Evolutionary conservation across 2,329 filamentous ascomycete genomes (phyloP).

Genomic region (Chaetomium sp.): DNA sequence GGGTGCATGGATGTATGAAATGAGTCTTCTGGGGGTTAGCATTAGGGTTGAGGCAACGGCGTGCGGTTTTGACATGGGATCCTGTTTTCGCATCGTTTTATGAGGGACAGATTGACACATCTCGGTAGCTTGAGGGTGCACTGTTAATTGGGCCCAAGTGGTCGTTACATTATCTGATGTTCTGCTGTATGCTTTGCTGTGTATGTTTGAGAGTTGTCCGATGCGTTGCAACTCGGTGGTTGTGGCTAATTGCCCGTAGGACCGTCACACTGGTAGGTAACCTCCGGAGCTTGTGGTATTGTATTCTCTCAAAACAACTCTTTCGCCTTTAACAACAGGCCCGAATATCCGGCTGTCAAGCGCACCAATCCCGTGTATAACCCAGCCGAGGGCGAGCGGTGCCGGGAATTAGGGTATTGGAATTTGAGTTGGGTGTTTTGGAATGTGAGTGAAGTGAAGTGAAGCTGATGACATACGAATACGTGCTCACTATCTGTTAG

Average conservation of each 20-base stretch:
- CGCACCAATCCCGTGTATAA: too few species aligned
- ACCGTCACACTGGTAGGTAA: too few species aligned
- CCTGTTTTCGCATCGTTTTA: constrained; percentile 1
- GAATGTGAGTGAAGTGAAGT: too few species aligned
- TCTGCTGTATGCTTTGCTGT: background rate
- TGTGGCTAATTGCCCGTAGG: background rate
- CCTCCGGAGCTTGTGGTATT: too few species aligned
- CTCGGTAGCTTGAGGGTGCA: constrained; percentile 6
- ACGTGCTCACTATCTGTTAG: too few species aligned
- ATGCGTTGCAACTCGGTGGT: background rate
- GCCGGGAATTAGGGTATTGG: too few species aligned
- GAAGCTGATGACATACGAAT: too few species aligned
- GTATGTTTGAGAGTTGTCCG: background rate
- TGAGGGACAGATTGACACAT: constrained; percentile 17
- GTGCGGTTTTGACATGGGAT: constrained; percentile 9
- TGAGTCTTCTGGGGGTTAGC: background rate
- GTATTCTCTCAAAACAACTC: too few species aligned
- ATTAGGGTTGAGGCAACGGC: background rate
- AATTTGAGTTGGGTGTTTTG: too few species aligned
- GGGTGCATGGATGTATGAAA: constrained; percentile 9
- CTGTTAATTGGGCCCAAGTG: constrained; percentile 13
- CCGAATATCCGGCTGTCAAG: too few species aligned
- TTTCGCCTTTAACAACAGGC: too few species aligned
- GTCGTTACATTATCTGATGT: background rate
- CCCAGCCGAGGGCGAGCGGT: too few species aligned